Base-by-base conservation (phyloP, 1,284 basidiomycete species). In the Sphagnurus paluster region DNA sequence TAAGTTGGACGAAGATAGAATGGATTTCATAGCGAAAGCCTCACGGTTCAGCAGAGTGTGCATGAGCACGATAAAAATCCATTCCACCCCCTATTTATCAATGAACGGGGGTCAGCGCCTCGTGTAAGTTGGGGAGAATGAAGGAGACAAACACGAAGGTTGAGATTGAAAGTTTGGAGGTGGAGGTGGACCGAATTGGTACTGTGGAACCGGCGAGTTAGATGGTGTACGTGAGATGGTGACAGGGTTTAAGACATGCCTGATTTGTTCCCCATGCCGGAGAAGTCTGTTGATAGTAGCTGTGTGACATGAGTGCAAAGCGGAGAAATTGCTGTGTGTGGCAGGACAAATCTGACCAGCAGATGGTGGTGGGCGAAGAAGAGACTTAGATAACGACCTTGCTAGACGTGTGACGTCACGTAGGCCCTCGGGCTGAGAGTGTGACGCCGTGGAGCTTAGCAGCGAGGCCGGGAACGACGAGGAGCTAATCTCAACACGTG, bases 31-130 rank as follows among this genome's bases (percentile, higher is more conserved):
- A 37, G 13, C 46, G 39, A 44, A 43, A 50, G 50, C 67, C 80
- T 71, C 61, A 84, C 81, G 74, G 70, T 61, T 84, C 79, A 39
- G 74, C 67, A 55, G 69, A 74, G 38, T 65, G 57, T 21, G 79
- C 76, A 57, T 82, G 80, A 11, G 83, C 82, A 34, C 73, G 72
- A 64, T 79, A 84, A 59, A 74, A 85, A 56, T 85, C 80, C 46
- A 67, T 55, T 13, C 81, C 82, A 44, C 72, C 67, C 81, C 80
- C 80, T 82, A 57, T 52, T 42, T 46, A 52, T n/a, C 51, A 40
- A 49, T 28, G 37, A 49, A 35, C 9, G 40, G 19, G n/a, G 11
- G 39, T 46, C 17, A 56, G 42, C 35, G 42, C 32, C 56, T 56
- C 51, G 44, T 57, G 57, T 39, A 33, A 34, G 13, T 44, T 46